Conservation (phyloP, 2,329 filamentous ascomycete species). For the Tolypocladium capitatum region DNA sequence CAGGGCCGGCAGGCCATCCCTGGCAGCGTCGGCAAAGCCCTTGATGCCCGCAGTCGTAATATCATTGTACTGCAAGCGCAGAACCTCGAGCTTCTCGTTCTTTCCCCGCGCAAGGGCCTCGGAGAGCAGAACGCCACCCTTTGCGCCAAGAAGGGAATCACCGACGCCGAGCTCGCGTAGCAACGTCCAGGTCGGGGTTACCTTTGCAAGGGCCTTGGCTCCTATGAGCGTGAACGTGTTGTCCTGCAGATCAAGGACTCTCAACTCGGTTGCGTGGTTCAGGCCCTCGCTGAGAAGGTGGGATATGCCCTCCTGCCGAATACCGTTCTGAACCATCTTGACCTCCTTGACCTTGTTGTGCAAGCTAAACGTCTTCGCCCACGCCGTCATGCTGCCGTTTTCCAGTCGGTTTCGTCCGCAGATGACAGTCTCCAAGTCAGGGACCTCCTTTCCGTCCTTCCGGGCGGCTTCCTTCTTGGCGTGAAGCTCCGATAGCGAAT, state of each 20-base stretch:
- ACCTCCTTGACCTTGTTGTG: constrained; percentile 72
- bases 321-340: constrained; percentile 98
- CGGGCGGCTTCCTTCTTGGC: constrained; percentile 70
- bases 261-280: constrained; percentile 51
- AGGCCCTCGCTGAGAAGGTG: constrained; percentile 70
- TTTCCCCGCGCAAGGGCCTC: constrained; percentile 59
- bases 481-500: constrained; percentile 73
- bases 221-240: constrained; percentile 87
- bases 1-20: constrained; percentile 56
- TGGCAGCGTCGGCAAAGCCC: constrained; percentile 54
- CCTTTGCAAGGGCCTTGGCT: constrained; percentile 63
- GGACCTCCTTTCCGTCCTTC: constrained; percentile 57
- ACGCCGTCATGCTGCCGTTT: constrained; percentile 90
- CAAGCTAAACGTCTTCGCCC: constrained; percentile 76
- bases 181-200: constrained; percentile 59
- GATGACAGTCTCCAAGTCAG: constrained; percentile 87
- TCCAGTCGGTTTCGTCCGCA: constrained; percentile 93
- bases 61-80: constrained; percentile 89
- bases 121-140: constrained; percentile 63
- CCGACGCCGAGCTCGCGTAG: constrained; percentile 77
- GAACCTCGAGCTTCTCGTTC: constrained; percentile 65
- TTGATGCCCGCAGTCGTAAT: constrained; percentile 68
- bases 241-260: constrained; percentile 83
- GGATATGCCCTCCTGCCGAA: constrained; percentile 83
- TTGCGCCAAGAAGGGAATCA: constrained; percentile 70